Evolutionary conservation across 306 rosid species (phyloP), one percentile per base, ranked within the genome.

Genomic region (Prunus armeniaca): DNA sequence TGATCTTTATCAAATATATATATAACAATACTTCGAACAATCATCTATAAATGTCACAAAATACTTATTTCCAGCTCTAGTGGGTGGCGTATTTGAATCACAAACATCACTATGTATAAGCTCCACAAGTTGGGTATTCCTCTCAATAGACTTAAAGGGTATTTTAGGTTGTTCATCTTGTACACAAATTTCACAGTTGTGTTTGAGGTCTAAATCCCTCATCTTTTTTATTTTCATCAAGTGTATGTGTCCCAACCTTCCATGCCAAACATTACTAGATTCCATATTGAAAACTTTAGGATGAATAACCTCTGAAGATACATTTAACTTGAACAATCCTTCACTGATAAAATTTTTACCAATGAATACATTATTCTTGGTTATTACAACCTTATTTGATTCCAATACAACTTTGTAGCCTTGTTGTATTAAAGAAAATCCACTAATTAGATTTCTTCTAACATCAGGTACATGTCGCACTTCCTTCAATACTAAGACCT

Each of bases 11-110:
- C 17, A 64, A 49, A 60, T 64, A 64, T 1, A 64, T 1, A 64
- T 28, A 11, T 32, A 47, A 30, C 50, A 7, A 2, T 75, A 50
- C 24, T n/a, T 62, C 1, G 10, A 72, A 13, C 9, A 63, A 63
- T 74, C 32, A 49, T 61, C 62, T 3, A 74, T 30, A 47, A 72
- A 62, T 10, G 70, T 74, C 0, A 62, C 18, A 47, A 62, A 74
- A 32, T 9, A 74, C 27, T 19, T 63, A 17, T 63, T 63, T 19
- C 20, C 3, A 11, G 8, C 43, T 49, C 24, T 47, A 47, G 58
- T 24, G 1, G 58, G 58, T 47, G 24, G n/a, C 2, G 2, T 47
- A 15, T 47, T 47, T 47, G 43, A 68, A 11, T 20, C 65, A 20
- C 9, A 71, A 19, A 71, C 1, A 12, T 51, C 63, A 27, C 30